Evolutionary conservation across 371 early-diverging fungal genomes (phyloP), one percentile per base, ranked within the genome.

Genomic region (Rhizopus arrhizus): DNA sequence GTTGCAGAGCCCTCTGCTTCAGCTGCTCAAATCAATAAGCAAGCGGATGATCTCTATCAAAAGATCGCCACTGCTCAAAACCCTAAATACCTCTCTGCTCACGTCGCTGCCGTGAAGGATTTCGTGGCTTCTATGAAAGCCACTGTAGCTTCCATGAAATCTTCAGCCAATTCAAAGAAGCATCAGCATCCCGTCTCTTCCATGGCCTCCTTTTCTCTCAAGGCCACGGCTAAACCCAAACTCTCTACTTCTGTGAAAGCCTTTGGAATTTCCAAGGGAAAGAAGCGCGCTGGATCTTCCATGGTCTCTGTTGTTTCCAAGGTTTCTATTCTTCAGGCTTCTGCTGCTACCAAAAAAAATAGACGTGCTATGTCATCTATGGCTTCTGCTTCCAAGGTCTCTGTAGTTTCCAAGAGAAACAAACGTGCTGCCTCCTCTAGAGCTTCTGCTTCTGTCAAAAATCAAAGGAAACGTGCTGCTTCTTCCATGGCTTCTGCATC

Each of bases 11-110:
- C 22, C 22, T 22, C 22, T 29, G 7, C 32, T 22, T 53, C 53
- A 31, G 43, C 34, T 5, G 53, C 33, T n/a, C 36, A 35, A 13
- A 32, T 55, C 12, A 56, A 61, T 15, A 61, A 61, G 61, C 61
- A 53, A 13, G 40, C 55, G 28, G 53, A 42, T 48, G 53, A 42
- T 32, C 22, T 45, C n/a, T 35, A 15, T 15, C n/a, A 31, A 11
- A 42, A 41, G 11, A 32, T 22, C 22, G 33, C 11, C 13, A n/a
- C 12, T 0, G 29, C 7, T 29, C 22, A 29, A 16, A 12, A 32
- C 43, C 4, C 11, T 9, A 5, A 36, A n/a, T 33, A 35, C 52
- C 8, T 35, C 31, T 46, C 46, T 61, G 47, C 33, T 5, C 54
- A 53, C 22, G 22, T 22, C 22, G 22, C 22, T 22, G 22, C 22